Conservation (phyloP, 1,284 basidiomycete genomes). For the Sporisorium graminicola region DNA sequence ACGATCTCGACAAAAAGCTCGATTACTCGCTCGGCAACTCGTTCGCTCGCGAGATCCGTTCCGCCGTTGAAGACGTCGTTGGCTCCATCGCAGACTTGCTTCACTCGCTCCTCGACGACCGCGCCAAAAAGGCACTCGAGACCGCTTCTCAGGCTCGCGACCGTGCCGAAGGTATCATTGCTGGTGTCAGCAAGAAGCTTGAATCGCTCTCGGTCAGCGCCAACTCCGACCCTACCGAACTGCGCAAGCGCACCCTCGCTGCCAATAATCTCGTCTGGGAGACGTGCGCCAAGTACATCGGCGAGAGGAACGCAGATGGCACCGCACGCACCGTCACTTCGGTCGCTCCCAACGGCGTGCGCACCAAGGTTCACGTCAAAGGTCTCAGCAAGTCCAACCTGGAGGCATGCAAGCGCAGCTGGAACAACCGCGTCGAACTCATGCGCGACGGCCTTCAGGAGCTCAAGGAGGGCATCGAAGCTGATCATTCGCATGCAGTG, state of each 20-base stretch:
- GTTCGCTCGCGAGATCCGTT: constrained; percentile 51
- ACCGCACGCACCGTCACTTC: constrained; percentile 39
- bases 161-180: constrained; percentile 33
- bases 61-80: constrained; percentile 47
- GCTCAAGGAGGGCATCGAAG: constrained; percentile 47
- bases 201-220: constrained; percentile 22
- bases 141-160: constrained; percentile 46
- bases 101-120: constrained; percentile 57
- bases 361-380: constrained; percentile 46
- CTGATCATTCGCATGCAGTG: constrained; percentile 12
- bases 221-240: constrained; percentile 23
- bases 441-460: constrained; percentile 57
- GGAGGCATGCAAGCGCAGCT: constrained; percentile 51
- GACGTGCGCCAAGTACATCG: constrained; percentile 49
- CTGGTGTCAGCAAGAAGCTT: constrained; percentile 30
- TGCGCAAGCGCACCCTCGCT: constrained; percentile 35
- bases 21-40: constrained; percentile 50
- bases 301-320: constrained; percentile 35
- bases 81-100: constrained; percentile 56
- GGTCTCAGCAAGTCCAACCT: constrained; percentile 55
- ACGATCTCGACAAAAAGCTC: constrained; percentile 39
- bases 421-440: constrained; percentile 51
- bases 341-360: constrained; percentile 38
- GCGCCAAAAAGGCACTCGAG: constrained; percentile 49
- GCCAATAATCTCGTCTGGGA: constrained; percentile 56